Percentiles rank a stretch among this genome's conserved stretches.
These are phyloP conservation scores for Ochromonas danica DNA, from an alignment of 108 stramenopile species.

Conservation along the genomic window DNA sequence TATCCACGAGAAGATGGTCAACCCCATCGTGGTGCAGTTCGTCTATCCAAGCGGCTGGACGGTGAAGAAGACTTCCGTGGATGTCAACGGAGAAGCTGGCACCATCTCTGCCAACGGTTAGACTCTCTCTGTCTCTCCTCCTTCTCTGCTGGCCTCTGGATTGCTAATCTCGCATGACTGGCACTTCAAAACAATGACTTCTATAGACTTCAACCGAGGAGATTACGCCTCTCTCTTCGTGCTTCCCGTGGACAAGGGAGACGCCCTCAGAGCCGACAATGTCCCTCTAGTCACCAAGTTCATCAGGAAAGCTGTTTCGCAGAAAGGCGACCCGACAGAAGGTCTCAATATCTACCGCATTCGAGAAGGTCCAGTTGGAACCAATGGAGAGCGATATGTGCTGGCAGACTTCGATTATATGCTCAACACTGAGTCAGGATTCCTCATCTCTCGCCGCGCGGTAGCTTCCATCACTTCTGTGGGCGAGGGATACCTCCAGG, in stretches of 20 bases:
- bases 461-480: not conserved
- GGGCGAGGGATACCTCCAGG: not conserved
- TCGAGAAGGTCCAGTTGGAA: not conserved
- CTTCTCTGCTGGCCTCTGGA: too few species aligned
- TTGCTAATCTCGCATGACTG: too few species aligned
- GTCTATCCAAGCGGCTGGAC: not conserved
- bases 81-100: not conserved
- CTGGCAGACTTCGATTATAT: not conserved
- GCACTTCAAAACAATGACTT: too few species aligned
- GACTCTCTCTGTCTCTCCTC: too few species aligned
- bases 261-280: not conserved
- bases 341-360: not conserved
- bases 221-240: not conserved
- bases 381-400: not conserved
- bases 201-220: not conserved
- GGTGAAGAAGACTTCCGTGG: not conserved
- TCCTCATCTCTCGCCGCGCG: not conserved
- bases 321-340: not conserved
- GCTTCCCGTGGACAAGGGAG: not conserved
- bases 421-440: not conserved
- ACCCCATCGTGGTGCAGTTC: not conserved
- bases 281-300: not conserved
- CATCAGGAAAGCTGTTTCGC: not conserved
- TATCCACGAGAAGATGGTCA: not conserved
- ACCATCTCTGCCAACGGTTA: not conserved